Percentiles rank a stretch among this genome's conserved stretches.
Conservation (phyloP, 78 protist species). For the Dictyostelium discoideum region DNA sequence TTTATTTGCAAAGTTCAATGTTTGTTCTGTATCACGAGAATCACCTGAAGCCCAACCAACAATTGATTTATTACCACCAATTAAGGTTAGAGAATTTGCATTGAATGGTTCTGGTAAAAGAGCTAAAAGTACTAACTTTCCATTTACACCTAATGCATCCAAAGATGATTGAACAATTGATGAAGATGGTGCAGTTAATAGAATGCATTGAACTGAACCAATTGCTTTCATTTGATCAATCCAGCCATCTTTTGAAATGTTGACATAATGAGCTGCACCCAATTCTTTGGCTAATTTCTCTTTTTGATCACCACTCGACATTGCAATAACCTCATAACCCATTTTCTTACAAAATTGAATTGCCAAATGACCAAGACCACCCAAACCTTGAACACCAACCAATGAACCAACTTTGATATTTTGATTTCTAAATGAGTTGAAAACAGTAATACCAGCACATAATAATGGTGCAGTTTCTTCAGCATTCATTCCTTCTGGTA, state of each 20-base stretch:
- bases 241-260: neutral
- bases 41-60: slow-evolving; percentile 15
- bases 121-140: neutral
- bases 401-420: slow-evolving; percentile 35
- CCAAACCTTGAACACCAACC: slow-evolving; percentile 75
- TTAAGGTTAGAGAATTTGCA: neutral
- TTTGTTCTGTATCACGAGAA: slow-evolving; percentile 13
- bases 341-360: too few relatives aligned
- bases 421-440: slow-evolving; percentile 38
- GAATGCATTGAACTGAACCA: neutral
- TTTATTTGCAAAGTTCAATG: slow-evolving; percentile 4
- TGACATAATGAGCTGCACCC: slow-evolving; percentile 59
- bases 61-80: slow-evolving; percentile 3
- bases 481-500: too few relatives aligned
- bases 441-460: neutral
- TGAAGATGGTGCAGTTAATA: neutral
- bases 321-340: slow-evolving; percentile 14
- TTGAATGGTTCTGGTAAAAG: neutral
- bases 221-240: neutral
- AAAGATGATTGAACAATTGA: too few relatives aligned
- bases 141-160: neutral
- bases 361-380: slow-evolving; percentile 85
- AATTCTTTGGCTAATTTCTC: slow-evolving; percentile 18
- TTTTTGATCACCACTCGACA: neutral
- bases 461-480: too few relatives aligned